These are phyloP conservation scores for Rhodamnia rubescens DNA, from an alignment of 345 rosid species.

Conservation along the genomic window DNA sequence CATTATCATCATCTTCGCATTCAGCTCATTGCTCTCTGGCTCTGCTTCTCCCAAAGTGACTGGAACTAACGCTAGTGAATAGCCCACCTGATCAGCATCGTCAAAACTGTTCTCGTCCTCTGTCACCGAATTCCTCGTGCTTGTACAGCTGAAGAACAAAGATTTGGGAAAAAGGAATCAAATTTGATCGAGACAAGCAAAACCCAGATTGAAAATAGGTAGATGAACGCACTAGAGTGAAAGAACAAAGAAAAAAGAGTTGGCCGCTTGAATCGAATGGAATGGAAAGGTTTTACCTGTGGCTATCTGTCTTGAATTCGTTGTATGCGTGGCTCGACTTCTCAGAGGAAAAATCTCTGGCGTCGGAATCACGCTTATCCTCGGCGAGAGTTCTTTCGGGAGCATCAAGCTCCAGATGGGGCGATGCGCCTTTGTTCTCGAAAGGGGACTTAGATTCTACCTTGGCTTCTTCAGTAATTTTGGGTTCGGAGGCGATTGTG, in stretches of 20 bases:
- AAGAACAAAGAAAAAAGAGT: background rate
- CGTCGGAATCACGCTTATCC: background rate
- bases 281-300: slow-evolving; percentile 2
- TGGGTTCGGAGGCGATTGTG: background rate
- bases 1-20: background rate
- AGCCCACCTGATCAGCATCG: slow-evolving; percentile 6
- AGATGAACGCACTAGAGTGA: background rate
- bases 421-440: background rate
- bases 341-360: background rate
- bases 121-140: background rate
- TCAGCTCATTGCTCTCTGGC: slow-evolving; percentile 7
- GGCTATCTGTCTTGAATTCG: slow-evolving; percentile 8
- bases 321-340: slow-evolving; percentile 1
- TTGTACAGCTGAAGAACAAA: slow-evolving; percentile 6
- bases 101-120: slow-evolving; percentile 7
- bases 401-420: background rate
- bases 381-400: background rate
- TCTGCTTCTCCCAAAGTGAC: slow-evolving; percentile 4
- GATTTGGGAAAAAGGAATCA: background rate
- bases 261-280: background rate
- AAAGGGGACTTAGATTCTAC: background rate
- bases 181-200: background rate
- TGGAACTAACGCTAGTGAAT: slow-evolving; percentile 35
- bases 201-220: background rate
- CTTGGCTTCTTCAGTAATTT: background rate